Evolutionary conservation across 139 green algal species (phyloP), one percentile per base, ranked within the genome.

Genomic region (Spirogloea muscicola): DNA sequence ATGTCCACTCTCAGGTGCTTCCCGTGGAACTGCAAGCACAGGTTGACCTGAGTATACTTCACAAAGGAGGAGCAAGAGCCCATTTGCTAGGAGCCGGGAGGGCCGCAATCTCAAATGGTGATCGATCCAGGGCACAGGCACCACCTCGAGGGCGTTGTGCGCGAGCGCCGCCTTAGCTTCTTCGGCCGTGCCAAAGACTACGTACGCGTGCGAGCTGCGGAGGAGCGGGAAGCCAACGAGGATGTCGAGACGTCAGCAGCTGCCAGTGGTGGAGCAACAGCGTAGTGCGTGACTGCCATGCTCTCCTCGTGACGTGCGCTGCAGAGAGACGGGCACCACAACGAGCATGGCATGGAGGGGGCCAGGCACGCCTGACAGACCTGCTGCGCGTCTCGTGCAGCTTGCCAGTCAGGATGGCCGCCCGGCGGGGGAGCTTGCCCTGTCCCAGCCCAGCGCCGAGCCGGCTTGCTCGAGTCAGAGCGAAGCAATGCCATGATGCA

Each of bases 1-100:
- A 63, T 59, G 71, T 97, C 89, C 52, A 97, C 91, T 0, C 90
- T 84, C 18, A 97, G 63, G 79, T 96, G 91, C 34, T 82, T 71
- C 0, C 86, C 88, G 1, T 87, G 70, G n/a, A 93, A 72, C 82
- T 90, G 66, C 66, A 67, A n/a, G n/a, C n/a, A n/a, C n/a, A n/a
- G n/a, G n/a, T n/a, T n/a, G n/a, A n/a, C n/a, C n/a, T n/a, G n/a
- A n/a, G n/a, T n/a, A n/a, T n/a, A n/a, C n/a, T n/a, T n/a, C n/a
- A n/a, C n/a, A n/a, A n/a, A n/a, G n/a, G n/a, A n/a, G n/a, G n/a
- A n/a, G n/a, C n/a, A n/a, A n/a, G n/a, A n/a, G n/a, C n/a, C n/a
- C n/a, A n/a, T n/a, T n/a, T n/a, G n/a, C n/a, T n/a, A n/a, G n/a
- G n/a, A n/a, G n/a, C n/a, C n/a, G n/a, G n/a, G 52, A n/a, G 52